Base-by-base conservation (phyloP, 2,329 filamentous ascomycete species). In the Fusarium clavum region DNA sequence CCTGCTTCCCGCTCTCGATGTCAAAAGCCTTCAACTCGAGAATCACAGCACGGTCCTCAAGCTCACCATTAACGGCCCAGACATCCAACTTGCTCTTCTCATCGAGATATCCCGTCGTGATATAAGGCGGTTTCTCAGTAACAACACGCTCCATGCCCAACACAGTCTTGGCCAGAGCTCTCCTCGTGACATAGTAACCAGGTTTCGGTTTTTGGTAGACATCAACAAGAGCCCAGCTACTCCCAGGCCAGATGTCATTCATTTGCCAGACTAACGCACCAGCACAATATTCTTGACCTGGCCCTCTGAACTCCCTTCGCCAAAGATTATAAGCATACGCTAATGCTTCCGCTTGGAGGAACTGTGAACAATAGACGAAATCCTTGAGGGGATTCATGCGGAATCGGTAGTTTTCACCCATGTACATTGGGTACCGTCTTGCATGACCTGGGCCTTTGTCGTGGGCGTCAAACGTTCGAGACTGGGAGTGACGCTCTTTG, bases 231-330 rank as follows among this genome's bases (percentile, higher is more conserved):
- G 61, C 61, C 61, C 59, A 64, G 2, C 61, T 64, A 1, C n/a
- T 32, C 6, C 59, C 59, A 5, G 61, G 61, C 61, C 59, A 64
- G 3, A 64, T 64, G 3, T 64, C 59, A 5, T 64, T 64, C 1
- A 64, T 22, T 13, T 64, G 61, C 59, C 59, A 64, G 34, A 64
- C 61, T 10, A 64, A 24, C 1, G 57, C 61, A 3, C 61, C 61
- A 2, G 30, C 51, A 3, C 59, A 64, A 2, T 64, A 40, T 3
- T 64, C 61, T 2, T 49, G 30, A 0, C 25, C 51, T 0, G 44
- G 51, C 0, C 61, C 61, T 41, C 30, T n/a, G 6, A 64, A 64
- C 25, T 64, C 59, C 4, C 59, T 45, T 0, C 59, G 30, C 61
- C 59, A 64, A 9, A 60, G 57, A 13, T 64, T 64, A 2, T 64